Base-by-base conservation (phyloP, 345 rosid species). In the Camelina hispida region DNA sequence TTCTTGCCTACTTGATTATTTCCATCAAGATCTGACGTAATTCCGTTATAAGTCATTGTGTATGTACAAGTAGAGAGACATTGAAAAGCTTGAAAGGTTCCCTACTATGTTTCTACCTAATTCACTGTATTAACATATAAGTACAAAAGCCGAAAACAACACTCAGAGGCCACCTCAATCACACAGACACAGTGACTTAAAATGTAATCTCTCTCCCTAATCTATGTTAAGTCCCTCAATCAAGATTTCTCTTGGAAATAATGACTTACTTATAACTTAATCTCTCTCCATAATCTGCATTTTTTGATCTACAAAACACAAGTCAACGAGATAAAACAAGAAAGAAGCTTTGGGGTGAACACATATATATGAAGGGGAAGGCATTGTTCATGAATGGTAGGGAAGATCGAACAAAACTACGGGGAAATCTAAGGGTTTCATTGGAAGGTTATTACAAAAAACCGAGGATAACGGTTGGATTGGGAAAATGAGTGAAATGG, bases 1-100 rank as follows among this genome's bases (percentile, higher is more conserved):
- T 62, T 30, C 53, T 72, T 72, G 52, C 34, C 20, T 40, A 51
- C n/a, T 51, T 62, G 44, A 48, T 38, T 52, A 52, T 51, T 28
- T 38, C 61, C 61, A 28, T 13, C 62, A 38, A 52, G 43, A 53
- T 53, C 12, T 53, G 14, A 66, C 7, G 14, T 66, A 34, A 12
- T 32, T 51, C 20, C 30, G 30, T 28, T 28, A 4, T 28, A 28
- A 28, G 30, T 28, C 30, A 28, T 4, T 28, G 30, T 28, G 7
- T 37, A 2, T 67, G 16, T 51, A 35, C 51, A 15, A 17, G 9
- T 11, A 73, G 15, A 70, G n/a, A 46, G 32, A 20, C 9, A 32
- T 2, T 47, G 67, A 71, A 35, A 25, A 38, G 28, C 43, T 28
- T 30, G 61, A 55, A 6, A 44, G 4, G 22, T 25, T 44, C 15